phyloP scores from a whole-genome alignment of 2,329 filamentous ascomycete genomes.

The Colletotrichum chlorophyti region DNA sequence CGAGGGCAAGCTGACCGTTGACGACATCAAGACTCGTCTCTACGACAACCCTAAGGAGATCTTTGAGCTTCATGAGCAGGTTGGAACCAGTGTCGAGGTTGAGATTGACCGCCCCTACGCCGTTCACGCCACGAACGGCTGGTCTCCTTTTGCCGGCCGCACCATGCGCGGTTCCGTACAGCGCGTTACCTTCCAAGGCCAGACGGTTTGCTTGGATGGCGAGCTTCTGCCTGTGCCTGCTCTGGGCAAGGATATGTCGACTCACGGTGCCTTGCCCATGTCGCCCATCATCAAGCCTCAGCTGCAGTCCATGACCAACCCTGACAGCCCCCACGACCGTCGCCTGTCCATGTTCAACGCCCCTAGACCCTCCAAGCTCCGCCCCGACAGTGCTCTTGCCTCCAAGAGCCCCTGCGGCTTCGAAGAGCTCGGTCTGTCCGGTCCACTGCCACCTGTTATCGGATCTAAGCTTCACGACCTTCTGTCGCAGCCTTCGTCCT shows the following conservation, averaged over 20 bases:
- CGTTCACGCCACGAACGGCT: conserved; percentile 57
- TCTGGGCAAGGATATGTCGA: conserved; percentile 78
- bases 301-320: conserved; percentile 43
- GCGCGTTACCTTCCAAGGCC: conserved; percentile 77
- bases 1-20: conserved; percentile 75
- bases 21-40: conserved; percentile 74
- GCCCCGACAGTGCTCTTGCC: conserved; percentile 27
- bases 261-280: conserved; percentile 62
- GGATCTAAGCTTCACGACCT: conserved; percentile 73
- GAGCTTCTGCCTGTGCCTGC: conserved; percentile 61
- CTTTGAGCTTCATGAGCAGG: conserved; percentile 82
- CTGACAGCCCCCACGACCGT: conserved; percentile 44
- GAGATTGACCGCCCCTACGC: conserved; percentile 77
- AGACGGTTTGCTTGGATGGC: conserved; percentile 78
- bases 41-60: conserved; percentile 83
- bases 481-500: conserved; percentile 76
- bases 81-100: conserved; percentile 75
- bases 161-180: conserved; percentile 74
- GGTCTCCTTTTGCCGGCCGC: conserved; percentile 77
- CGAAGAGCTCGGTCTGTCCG: conserved; percentile 54
- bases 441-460: conserved; percentile 57
- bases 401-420: conserved; percentile 27
- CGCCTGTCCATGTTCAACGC: conserved; percentile 39
- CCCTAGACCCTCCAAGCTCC: conserved; percentile 39
- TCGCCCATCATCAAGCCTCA: conserved; percentile 66